Percentiles rank a stretch among this genome's conserved stretches.
Conservation (phyloP, 1,139 yeast species). For the Taphrina wiesneri region DNA sequence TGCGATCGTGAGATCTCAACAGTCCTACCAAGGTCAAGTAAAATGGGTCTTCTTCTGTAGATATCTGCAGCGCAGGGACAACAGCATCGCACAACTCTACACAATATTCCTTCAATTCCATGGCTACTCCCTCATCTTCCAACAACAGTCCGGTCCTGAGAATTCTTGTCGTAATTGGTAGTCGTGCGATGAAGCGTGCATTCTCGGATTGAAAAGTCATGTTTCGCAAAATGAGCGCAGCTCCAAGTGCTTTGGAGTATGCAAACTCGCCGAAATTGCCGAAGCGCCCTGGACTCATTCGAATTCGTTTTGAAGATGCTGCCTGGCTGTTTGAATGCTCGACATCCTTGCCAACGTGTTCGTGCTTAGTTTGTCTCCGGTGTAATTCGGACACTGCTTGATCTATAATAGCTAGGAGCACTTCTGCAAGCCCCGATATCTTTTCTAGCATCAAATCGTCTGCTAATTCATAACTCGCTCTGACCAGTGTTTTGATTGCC, state of each 20-base stretch:
- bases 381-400: neutral
- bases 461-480: constrained; percentile 57
- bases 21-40: constrained; percentile 42
- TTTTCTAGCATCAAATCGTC: constrained; percentile 54
- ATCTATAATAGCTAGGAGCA: constrained; percentile 50
- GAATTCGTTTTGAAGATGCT: too few relatives aligned
- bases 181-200: constrained; percentile 73
- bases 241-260: constrained; percentile 57
- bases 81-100: constrained; percentile 82
- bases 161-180: constrained; percentile 44
- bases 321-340: neutral
- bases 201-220: constrained; percentile 78
- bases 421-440: constrained; percentile 54
- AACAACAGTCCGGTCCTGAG: constrained; percentile 55
- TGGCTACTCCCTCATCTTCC: constrained; percentile 49
- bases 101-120: constrained; percentile 68
- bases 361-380: neutral
- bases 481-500: constrained; percentile 63
- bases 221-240: constrained; percentile 73
- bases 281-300: neutral
- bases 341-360: neutral
- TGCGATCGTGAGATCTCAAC: constrained; percentile 45
- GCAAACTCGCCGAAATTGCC: neutral
- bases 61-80: constrained; percentile 78
- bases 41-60: constrained; percentile 53